Conservation (phyloP, 2,329 filamentous ascomycete genomes). For the Simplicillium aogashimaense region DNA sequence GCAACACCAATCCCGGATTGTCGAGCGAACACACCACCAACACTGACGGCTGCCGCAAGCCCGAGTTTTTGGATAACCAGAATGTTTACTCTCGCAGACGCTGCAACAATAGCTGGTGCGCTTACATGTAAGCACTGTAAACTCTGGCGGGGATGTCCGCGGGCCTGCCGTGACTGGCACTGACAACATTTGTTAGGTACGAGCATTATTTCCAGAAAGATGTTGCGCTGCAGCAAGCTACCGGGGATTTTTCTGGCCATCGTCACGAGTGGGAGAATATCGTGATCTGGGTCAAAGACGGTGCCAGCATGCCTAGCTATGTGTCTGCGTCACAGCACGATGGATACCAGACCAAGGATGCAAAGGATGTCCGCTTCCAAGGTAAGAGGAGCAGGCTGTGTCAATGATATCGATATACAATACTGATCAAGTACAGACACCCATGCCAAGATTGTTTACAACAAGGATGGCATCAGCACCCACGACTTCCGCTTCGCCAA, state of each 20-base stretch:
- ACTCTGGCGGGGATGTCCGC: too few relatives aligned
- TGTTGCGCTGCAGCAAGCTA: conserved; percentile 4
- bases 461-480: conserved; percentile 21
- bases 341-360: conserved; percentile 13
- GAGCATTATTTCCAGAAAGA: conserved; percentile 16
- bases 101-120: conserved; percentile 16
- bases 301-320: conserved; percentile 2
- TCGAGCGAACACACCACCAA: not conserved
- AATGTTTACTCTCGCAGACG: conserved; percentile 14
- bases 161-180: not conserved
- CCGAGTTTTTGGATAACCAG: conserved; percentile 9
- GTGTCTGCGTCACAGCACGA: conserved; percentile 21
- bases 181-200: conserved; percentile 4
- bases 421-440: not conserved
- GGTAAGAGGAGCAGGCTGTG: not conserved
- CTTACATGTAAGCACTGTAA: conserved; percentile 11
- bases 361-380: conserved; percentile 12
- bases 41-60: conserved; percentile 9
- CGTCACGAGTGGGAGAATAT: conserved; percentile 16
- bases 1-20: conserved; percentile 18
- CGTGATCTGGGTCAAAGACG: conserved; percentile 10
- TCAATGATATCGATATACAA: too few relatives aligned
- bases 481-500: conserved; percentile 20
- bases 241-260: conserved; percentile 8
- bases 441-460: conserved; percentile 21